Percentiles rank a stretch among this genome's conserved stretches.
Conservation (phyloP, 75 land plant genomes). For the Cupressus sempervirens region DNA sequence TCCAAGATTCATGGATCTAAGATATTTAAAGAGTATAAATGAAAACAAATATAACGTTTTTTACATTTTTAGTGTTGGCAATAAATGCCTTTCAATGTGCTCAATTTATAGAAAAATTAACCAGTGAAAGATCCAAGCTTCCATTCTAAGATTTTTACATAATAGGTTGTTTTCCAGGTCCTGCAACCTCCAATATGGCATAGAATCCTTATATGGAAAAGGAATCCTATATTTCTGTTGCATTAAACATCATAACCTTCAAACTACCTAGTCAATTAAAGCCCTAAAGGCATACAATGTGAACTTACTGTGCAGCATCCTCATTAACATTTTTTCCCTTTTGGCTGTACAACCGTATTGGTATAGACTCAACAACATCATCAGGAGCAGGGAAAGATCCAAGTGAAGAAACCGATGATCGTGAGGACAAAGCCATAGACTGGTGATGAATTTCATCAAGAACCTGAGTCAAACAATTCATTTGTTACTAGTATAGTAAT, state of each 20-base stretch:
- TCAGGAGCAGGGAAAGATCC: constrained; percentile 87
- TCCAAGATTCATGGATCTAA: neutral
- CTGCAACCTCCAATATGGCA: neutral
- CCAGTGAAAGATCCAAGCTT: neutral
- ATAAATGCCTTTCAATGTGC: neutral
- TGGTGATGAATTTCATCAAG: constrained; percentile 98
- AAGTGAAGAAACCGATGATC: constrained; percentile 64
- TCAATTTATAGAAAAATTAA: neutral
- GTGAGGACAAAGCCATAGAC: constrained; percentile 76
- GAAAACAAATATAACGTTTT: neutral
- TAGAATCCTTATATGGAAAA: neutral
- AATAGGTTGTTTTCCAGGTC: neutral
- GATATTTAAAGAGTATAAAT: neutral
- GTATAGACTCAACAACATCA: constrained; percentile 70
- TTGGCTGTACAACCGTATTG: constrained; percentile 51
- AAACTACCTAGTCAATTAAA: neutral
- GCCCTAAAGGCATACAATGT: neutral
- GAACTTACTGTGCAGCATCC: constrained; percentile 78
- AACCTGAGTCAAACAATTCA: constrained; percentile 47
- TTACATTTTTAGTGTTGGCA: neutral
- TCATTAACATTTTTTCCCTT: constrained; percentile 31
- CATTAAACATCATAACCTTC: neutral
- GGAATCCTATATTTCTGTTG: neutral
- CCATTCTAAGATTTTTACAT: neutral
- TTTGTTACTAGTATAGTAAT: neutral